phyloP scores from a whole-genome alignment of 2,329 filamentous ascomycete genomes.

The Graphiopsis chlorocephala region DNA sequence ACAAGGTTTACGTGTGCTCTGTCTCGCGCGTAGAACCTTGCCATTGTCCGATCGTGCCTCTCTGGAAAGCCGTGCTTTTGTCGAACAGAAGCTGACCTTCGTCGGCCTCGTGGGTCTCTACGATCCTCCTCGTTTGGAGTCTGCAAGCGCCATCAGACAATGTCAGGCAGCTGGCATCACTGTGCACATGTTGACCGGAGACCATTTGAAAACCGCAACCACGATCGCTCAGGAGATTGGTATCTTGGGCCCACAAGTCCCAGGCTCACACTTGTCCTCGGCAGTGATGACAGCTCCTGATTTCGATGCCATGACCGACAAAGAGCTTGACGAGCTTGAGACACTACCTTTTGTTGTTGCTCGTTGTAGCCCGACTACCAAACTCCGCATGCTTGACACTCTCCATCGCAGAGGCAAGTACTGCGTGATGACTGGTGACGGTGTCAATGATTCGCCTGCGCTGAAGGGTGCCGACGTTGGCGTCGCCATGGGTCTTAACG shows the following conservation, averaged over 20 bases:
- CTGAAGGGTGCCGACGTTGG: constrained; percentile 47
- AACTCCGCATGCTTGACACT: constrained; percentile 49
- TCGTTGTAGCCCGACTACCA: constrained; percentile 46
- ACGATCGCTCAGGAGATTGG: constrained; percentile 49
- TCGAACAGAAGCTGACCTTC: constrained; percentile 30
- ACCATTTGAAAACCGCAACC: constrained; percentile 46
- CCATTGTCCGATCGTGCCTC: constrained; percentile 14
- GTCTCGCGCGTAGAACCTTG: constrained; percentile 27
- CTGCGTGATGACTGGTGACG: constrained; percentile 46
- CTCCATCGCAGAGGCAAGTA: constrained; percentile 42
- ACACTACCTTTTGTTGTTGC: constrained; percentile 45
- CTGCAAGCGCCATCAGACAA: constrained; percentile 40
- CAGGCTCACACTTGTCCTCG: constrained; percentile 26
- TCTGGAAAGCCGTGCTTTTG: constrained; percentile 21
- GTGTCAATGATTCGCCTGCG: constrained; percentile 47
- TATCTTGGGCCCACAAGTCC: constrained; percentile 36
- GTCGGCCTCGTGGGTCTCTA: constrained; percentile 34
- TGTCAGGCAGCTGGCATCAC: constrained; percentile 48
- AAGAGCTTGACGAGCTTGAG: constrained; percentile 42
- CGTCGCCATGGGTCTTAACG: constrained; percentile 45
- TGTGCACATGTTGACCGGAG: constrained; percentile 50
- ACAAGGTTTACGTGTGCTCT: constrained; percentile 34
- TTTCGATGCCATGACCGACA: constrained; percentile 45
- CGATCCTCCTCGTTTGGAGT: constrained; percentile 34
- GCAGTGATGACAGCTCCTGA: constrained; percentile 45